Percentiles rank a stretch among this genome's conserved stretches.
Conservation (phyloP, 2,329 filamentous ascomycete species). For the Pyricularia grisea region DNA sequence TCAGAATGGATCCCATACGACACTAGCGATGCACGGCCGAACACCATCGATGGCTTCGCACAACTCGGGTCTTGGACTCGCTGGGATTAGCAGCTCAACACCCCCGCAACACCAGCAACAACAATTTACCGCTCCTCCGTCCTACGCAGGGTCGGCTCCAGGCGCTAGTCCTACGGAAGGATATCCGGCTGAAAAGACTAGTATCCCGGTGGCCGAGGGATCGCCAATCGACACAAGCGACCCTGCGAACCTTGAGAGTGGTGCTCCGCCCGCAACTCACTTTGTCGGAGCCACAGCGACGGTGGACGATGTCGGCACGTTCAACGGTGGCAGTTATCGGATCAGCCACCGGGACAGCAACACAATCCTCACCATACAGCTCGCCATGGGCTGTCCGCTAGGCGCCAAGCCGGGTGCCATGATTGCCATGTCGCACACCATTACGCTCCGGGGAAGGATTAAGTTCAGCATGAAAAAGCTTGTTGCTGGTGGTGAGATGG, state of each 20-base stretch:
- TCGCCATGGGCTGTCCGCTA: conserved; percentile 82
- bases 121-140: conserved; percentile 21
- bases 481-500: conserved; percentile 71
- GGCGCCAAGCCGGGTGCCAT: conserved; percentile 76
- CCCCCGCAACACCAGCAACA: conserved; percentile 7
- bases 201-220: conserved; percentile 1
- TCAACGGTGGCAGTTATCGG: conserved; percentile 90
- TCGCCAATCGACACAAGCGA: conserved; percentile 19
- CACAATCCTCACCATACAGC: conserved; percentile 77
- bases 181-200: conserved; percentile 22
- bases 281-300: conserved; percentile 56
- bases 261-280: conserved; percentile 36
- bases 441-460: conserved; percentile 72
- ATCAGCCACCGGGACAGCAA: conserved; percentile 91
- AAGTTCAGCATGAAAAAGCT: conserved; percentile 91
- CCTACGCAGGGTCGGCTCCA: conserved; percentile 16
- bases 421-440: conserved; percentile 88
- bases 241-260: conserved; percentile 23
- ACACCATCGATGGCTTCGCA: conserved; percentile 18
- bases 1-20: conserved; percentile 18
- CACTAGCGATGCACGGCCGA: conserved; percentile 26
- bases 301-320: conserved; percentile 84
- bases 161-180: neutral
- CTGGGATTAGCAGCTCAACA: conserved; percentile 5
- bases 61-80: neutral